Conservation (phyloP, 1,284 basidiomycete species). For the Heterobasidion parviporum region DNA sequence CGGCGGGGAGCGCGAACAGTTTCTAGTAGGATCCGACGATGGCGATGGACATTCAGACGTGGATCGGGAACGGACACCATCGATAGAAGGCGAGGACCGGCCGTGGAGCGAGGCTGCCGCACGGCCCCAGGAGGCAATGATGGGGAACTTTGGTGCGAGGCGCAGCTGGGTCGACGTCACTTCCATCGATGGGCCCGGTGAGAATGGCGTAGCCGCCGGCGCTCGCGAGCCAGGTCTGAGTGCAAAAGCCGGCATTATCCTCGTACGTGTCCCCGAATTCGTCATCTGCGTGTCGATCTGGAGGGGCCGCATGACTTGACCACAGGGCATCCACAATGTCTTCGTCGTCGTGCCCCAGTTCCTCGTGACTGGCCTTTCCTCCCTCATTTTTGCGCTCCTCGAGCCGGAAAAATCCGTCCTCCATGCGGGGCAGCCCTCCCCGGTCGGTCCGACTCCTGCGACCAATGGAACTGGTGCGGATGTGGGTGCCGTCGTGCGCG, state of each 20-base stretch:
- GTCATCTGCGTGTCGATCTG: constrained; percentile 4
- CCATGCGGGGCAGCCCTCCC: constrained; percentile 21
- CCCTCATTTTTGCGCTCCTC: constrained; percentile 60
- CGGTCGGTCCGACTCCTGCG: constrained; percentile 14
- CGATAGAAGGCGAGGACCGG: neutral
- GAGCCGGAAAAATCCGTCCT: constrained; percentile 47
- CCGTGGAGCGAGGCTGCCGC: neutral
- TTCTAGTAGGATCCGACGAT: constrained; percentile 18
- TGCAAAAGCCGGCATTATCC: constrained; percentile 81
- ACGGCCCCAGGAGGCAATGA: constrained; percentile 16
- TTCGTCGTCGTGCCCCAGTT: constrained; percentile 80
- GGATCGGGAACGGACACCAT: constrained; percentile 9
- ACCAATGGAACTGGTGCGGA: constrained; percentile 5
- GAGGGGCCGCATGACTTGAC: neutral
- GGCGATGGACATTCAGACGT: constrained; percentile 23
- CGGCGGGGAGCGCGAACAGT: constrained; percentile 5
- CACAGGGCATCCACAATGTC: constrained; percentile 84
- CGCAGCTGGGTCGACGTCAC: constrained; percentile 28
- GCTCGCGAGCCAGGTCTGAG: constrained; percentile 16
- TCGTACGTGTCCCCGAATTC: constrained; percentile 41
- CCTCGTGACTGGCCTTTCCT: constrained; percentile 58
- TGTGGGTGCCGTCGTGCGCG: neutral
- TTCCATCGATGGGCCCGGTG: constrained; percentile 15
- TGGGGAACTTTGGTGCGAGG: constrained; percentile 39
- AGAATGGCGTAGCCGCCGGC: constrained; percentile 8